These are phyloP conservation scores for Aquilaria sinensis DNA, from an alignment of 345 rosid genomes.

Conservation along the genomic window DNA sequence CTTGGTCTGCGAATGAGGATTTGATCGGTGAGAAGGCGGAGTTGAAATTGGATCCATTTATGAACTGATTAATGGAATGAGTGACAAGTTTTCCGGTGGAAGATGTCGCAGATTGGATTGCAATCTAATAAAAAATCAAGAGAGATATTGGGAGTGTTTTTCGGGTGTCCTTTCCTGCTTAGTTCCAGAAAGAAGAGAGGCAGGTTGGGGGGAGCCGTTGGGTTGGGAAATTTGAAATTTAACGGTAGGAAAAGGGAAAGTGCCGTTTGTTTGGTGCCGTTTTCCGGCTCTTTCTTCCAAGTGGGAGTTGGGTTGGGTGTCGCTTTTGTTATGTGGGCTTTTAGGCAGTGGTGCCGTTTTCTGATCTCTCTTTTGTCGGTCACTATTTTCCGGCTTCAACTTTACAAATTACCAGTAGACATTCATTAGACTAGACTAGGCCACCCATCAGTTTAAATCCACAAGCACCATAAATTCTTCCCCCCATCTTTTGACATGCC, in stretches of 20 bases:
- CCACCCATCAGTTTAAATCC: no score
- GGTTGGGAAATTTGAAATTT: constrained; percentile 12
- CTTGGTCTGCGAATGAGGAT: constrained; percentile 35
- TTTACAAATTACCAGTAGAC: no score
- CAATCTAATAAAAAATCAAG: background rate
- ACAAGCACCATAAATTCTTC: no score
- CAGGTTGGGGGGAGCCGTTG: constrained; percentile 35
- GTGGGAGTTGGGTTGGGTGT: background rate
- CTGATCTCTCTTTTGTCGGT: no score
- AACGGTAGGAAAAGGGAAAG: constrained; percentile 24
- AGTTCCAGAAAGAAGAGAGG: background rate
- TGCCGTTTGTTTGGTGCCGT: constrained; percentile 2
- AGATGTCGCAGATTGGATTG: constrained; percentile 4
- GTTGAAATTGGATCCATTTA: constrained; percentile 53
- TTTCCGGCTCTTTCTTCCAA: background rate
- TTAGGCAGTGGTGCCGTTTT: no score
- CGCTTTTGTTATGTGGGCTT: background rate
- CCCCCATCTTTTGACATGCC: no score
- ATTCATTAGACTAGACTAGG: no score
- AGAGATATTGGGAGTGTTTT: background rate
- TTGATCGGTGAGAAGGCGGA: constrained; percentile 45
- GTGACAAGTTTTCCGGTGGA: background rate
- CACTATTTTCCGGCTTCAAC: no score
- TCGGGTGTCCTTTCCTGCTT: background rate
- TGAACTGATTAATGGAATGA: background rate